phyloP scores from a whole-genome alignment of 805 yeast species.

The Starmerella sirachaensis region DNA sequence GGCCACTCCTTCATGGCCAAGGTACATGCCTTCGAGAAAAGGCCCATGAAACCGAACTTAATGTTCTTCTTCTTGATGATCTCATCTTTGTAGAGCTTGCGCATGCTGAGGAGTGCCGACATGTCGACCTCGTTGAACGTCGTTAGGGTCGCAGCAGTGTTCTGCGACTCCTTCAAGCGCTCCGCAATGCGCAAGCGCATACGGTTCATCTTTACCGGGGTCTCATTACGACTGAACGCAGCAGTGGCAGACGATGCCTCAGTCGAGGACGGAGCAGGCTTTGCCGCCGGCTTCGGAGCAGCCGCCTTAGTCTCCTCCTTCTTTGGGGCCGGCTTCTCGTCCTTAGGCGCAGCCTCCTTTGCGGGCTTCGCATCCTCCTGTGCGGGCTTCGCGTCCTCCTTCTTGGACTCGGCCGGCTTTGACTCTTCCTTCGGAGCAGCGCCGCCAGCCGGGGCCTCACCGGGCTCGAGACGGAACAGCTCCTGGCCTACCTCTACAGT shows the following conservation, averaged over 20 bases:
- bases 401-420: constrained; percentile 20
- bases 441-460: constrained; percentile 54
- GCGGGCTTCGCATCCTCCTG: constrained; percentile 25
- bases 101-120: constrained; percentile 82
- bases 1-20: constrained; percentile 92
- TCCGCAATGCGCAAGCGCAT: constrained; percentile 98
- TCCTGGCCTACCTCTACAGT: constrained; percentile 96
- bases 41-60: constrained; percentile 98
- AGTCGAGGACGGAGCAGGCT: constrained; percentile 27
- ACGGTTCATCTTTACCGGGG: constrained; percentile 95
- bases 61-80: constrained; percentile 83
- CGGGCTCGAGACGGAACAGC: constrained; percentile 71
- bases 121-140: constrained; percentile 98
- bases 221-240: constrained; percentile 59
- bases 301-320: constrained; percentile 25
- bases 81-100: constrained; percentile 95
- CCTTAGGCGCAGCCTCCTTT: constrained; percentile 29
- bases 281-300: constrained; percentile 25
- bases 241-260: constrained; percentile 36
- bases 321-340: constrained; percentile 25
- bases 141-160: constrained; percentile 95
- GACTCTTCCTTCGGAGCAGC: constrained; percentile 24
- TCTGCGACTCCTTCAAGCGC: constrained; percentile 97
- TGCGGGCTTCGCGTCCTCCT: constrained; percentile 24
- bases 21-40: constrained; percentile 85